These are phyloP conservation scores for Odontarrhena argentea DNA, from an alignment of 345 rosid species.

Conservation along the genomic window DNA sequence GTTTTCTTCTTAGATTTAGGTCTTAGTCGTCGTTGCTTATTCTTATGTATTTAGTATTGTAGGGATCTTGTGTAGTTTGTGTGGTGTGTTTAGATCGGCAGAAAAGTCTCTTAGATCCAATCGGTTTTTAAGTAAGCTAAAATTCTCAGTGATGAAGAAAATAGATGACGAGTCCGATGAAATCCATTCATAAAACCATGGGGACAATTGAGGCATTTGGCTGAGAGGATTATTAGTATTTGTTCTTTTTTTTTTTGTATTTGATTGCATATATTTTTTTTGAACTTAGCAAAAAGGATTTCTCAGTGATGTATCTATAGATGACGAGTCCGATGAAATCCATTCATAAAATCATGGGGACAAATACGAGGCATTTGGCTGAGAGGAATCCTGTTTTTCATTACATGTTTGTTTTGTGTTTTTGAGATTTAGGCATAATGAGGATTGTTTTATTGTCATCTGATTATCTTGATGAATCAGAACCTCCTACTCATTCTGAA, in stretches of 20 bases:
- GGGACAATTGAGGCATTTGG: constrained; percentile 69
- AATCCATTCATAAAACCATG: constrained; percentile 53
- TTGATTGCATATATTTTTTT: too few species aligned
- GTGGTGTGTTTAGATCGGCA: not conserved
- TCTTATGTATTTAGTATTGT: not conserved
- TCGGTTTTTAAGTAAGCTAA: not conserved
- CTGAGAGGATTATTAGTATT: constrained; percentile 45
- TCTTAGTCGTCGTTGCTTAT: not conserved
- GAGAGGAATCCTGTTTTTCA: constrained; percentile 45
- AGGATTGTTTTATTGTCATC: constrained; percentile 43
- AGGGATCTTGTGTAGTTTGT: not conserved
- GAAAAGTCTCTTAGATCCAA: not conserved
- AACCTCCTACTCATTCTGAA: constrained; percentile 66
- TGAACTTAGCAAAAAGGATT: constrained; percentile 8
- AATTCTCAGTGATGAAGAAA: constrained; percentile 51
- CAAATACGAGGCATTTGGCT: constrained; percentile 71
- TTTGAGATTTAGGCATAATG: constrained; percentile 33
- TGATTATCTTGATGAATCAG: constrained; percentile 38
- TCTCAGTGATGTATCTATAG: constrained; percentile 57
- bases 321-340: constrained; percentile 71
- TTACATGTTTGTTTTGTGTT: too few species aligned
- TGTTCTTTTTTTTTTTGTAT: not conserved
- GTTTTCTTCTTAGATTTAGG: not conserved
- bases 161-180: constrained; percentile 63
- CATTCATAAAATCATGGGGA: constrained; percentile 60